Evolutionary conservation across 495 filamentous ascomycete species (phyloP).

Genomic region (Aspergillus sparsus): DNA sequence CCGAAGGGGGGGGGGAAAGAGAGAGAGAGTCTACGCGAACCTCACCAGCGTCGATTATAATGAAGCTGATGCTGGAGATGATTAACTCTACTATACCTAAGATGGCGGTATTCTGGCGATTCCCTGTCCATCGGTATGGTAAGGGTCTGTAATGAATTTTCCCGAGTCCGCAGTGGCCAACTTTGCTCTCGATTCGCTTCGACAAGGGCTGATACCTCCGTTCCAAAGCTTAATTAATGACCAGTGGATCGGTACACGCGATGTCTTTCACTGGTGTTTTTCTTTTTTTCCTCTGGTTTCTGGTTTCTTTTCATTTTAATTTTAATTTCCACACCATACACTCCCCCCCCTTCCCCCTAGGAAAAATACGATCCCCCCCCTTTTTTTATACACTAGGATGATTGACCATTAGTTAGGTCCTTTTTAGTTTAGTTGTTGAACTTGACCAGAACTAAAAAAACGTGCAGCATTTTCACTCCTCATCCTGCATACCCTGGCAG

Average conservation of each 20-base stretch:
- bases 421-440: slow-evolving; percentile 15
- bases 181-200: slow-evolving; percentile 24
- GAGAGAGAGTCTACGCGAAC: slow-evolving; percentile 7
- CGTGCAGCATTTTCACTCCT: slow-evolving; percentile 15
- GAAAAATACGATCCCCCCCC: background rate
- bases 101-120: background rate
- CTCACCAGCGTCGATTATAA: slow-evolving; percentile 12
- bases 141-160: slow-evolving; percentile 16
- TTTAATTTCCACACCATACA: background rate
- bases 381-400: slow-evolving; percentile 5
- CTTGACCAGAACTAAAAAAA: slow-evolving; percentile 28
- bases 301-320: slow-evolving; percentile 8
- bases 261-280: slow-evolving; percentile 15
- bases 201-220: slow-evolving; percentile 33
- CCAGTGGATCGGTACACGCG: slow-evolving; percentile 24
- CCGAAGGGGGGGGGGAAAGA: background rate
- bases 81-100: background rate
- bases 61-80: slow-evolving; percentile 5
- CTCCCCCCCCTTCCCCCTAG: background rate
- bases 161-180: slow-evolving; percentile 24
- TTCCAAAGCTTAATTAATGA: slow-evolving; percentile 48
- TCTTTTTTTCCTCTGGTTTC: slow-evolving; percentile 6
- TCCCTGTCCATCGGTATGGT: slow-evolving; percentile 5
- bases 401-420: slow-evolving; percentile 15
- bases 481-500: background rate